Evolutionary conservation across 371 early-diverging fungal species (phyloP), one percentile per base, ranked within the genome.

Genomic region (Mucor lusitanicus): DNA sequence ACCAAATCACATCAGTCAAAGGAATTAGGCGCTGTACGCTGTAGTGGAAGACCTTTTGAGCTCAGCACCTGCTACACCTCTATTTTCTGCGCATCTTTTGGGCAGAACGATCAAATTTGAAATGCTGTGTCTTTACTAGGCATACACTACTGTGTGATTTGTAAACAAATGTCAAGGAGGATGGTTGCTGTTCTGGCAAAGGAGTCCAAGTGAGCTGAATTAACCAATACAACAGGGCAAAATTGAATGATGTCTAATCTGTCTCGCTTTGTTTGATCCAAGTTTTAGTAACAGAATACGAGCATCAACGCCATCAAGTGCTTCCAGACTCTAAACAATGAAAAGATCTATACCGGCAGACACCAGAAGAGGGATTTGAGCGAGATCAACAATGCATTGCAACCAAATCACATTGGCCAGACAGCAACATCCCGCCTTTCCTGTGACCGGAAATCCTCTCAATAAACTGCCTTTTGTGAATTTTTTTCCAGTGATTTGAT

Each of bases 361-460:
- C 15, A 17, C 17, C 9, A 46, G 33, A 33, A 9, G 8, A 8
- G 33, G 33, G 6, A 7, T 3, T 7, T 21, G 8, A 2, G 8
- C 21, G 8, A 3, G 21, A 46, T 46, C 21, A 46, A 44, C 7
- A 44, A 7, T 46, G 46, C 46, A 46, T 46, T 46, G 21, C 46
- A 46, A 21, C 21, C 21, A 46, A 21, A 7, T 46, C 9, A 21
- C 21, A 46, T 46, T 46, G 46, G 46, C n/a, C 19, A 19, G 8
- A 44, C 46, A 44, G 19, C 46, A 21, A 40, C 19, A 21, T 21
- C n/a, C n/a, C 23, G 46, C 46, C 27, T 25, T 39, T 8, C 19
- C 21, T 46, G 61, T 61, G 61, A 61, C 61, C 28, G 61, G 44
- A 46, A 61, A 61, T 61, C 61, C 46, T 61, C 28, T 46, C 3